phyloP scores from a whole-genome alignment of 495 filamentous ascomycete genomes.

The Aspergillus indologenus region DNA sequence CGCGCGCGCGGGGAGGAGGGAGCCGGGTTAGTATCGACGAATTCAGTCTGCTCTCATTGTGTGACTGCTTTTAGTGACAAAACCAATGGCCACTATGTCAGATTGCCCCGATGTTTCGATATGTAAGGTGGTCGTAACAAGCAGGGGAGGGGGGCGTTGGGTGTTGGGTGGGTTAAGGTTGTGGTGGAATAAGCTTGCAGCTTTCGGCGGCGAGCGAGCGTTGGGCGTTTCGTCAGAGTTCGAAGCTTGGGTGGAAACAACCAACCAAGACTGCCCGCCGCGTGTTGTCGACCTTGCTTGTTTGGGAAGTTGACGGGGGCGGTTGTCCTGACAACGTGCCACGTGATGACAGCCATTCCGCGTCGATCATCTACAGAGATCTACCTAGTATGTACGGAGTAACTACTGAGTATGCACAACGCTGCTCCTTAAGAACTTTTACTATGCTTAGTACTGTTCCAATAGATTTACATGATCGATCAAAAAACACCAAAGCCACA shows the following conservation, averaged over 20 bases:
- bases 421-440: too few relatives aligned
- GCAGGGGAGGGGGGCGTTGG: not conserved
- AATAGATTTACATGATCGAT: not conserved
- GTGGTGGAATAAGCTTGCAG: not conserved
- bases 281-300: conserved; percentile 2
- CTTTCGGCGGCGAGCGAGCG: too few relatives aligned
- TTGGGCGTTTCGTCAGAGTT: not conserved
- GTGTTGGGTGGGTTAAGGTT: too few relatives aligned
- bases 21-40: not conserved
- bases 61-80: not conserved
- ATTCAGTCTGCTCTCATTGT: not conserved
- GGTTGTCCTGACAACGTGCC: not conserved
- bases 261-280: not conserved
- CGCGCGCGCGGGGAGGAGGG: not conserved
- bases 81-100: not conserved
- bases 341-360: not conserved
- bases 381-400: too few relatives aligned
- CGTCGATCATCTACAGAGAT: too few relatives aligned
- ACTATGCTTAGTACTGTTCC: too few relatives aligned
- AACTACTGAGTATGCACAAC: too few relatives aligned
- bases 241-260: too few relatives aligned
- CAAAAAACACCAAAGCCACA: not conserved
- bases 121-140: not conserved
- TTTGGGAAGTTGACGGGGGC: not conserved
- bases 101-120: not conserved